Base-by-base conservation (phyloP, 306 rosid species). In the Vachellia collinsii region DNA sequence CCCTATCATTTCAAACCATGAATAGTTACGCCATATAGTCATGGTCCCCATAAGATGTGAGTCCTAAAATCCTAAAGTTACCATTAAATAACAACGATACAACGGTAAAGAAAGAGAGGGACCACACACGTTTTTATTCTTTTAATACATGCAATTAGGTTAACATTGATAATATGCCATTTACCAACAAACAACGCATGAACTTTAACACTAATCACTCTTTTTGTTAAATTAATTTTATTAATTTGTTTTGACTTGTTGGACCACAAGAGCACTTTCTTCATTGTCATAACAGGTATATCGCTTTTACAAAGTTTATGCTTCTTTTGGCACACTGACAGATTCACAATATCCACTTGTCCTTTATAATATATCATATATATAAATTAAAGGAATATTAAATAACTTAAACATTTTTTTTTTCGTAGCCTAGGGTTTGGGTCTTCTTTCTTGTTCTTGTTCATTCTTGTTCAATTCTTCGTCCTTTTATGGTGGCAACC, bases 191-290 rank as follows among this genome's bases (percentile, higher is more conserved):
- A 64, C 29, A 16, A 29, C 42, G 37, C 13, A 59, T 43, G 19
- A 43, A 70, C 64, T 72, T 72, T 50, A 41, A 72, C 64, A 51
- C 51, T 20, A 68, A 42, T 1, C 17, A 68, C 73, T 42, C 9
- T 68, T 41, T 41, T 19, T 29, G 34, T 29, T 44, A 7, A 56
- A 56, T 2, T 44, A 11, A 34, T 17, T 72, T 51, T 1, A 34
- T 34, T 75, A 20, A 77, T 67, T 75, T 61, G 37, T 54, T 68
- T 43, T 72, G 63, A 44, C 68, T 62, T 74, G 34, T 50, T 48
- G 88, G 86, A 85, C 88, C 88, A 79, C 88, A 70, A 63, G 50
- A 50, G 79, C 81, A 85, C 76, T 70, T 76, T 39, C 81, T 69
- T 23, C 67, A 64, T 77, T 65, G 74, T 67, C 78, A 77, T 78